phyloP scores from a whole-genome alignment of 2,329 filamentous ascomycete species.

The Monosporascus sp. region DNA sequence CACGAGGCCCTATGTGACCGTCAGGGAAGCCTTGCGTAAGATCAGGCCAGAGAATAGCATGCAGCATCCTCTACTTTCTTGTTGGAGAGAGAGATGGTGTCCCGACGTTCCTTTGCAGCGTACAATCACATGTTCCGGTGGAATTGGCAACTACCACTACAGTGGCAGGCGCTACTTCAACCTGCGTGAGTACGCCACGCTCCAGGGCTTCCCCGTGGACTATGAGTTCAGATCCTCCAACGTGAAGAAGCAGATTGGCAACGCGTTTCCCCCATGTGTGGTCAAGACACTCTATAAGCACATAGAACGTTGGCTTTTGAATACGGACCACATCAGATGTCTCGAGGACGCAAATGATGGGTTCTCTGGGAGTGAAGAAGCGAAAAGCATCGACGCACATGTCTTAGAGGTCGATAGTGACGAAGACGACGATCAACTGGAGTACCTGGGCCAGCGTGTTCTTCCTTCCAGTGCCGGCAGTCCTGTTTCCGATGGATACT shows the following conservation, averaged over 20 bases:
- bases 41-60: conserved; percentile 18
- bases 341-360: conserved; percentile 14
- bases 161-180: conserved; percentile 60
- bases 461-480: conserved; percentile 2
- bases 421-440: conserved; percentile 6
- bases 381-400: too few species aligned
- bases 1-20: conserved; percentile 37
- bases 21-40: conserved; percentile 34
- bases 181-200: conserved; percentile 58
- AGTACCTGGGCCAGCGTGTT: conserved; percentile 12
- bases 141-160: conserved; percentile 57
- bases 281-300: conserved; percentile 47
- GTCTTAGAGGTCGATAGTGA: conserved; percentile 1
- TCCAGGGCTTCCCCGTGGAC: conserved; percentile 63
- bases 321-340: conserved; percentile 32
- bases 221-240: conserved; percentile 50
- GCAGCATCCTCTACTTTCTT: background rate
- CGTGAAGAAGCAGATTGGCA: conserved; percentile 65
- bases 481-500: background rate
- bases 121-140: conserved; percentile 62
- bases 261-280: conserved; percentile 65
- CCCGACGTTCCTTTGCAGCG: conserved; percentile 41
- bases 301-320: conserved; percentile 40
- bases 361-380: conserved; percentile 7
- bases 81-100: conserved; percentile 35